Evolutionary conservation across 202 grass and related monocot species (phyloP).

Genomic region (Bolboschoenoplectus hybrid): DNA sequence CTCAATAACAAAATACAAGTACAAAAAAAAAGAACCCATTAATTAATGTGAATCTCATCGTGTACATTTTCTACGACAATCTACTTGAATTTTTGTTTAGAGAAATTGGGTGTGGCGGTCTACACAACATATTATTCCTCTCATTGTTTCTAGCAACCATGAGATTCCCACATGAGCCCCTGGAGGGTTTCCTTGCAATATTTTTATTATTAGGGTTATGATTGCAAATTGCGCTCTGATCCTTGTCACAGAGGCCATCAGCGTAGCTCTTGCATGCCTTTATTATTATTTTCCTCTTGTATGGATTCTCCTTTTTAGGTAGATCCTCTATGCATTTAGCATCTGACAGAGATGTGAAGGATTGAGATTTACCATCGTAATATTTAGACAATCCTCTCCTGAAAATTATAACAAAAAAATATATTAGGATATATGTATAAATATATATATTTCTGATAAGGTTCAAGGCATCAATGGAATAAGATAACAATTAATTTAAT

Average conservation of each 20-base stretch:
- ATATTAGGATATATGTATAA: not conserved
- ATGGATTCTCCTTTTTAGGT: slow-evolving; percentile 71
- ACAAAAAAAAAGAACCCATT: not conserved
- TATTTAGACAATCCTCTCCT: slow-evolving; percentile 89
- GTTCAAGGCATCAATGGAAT: not conserved
- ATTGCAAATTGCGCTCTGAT: slow-evolving; percentile 39
- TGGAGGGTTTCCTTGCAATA: slow-evolving; percentile 43
- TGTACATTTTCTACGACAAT: slow-evolving; percentile 51
- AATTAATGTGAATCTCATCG: not conserved
- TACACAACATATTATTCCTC: slow-evolving; percentile 54
- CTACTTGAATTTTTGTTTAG: slow-evolving; percentile 50
- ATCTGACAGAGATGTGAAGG: slow-evolving; percentile 65
- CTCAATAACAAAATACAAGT: not conserved
- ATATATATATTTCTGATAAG: slow-evolving; percentile 4
- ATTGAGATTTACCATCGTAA: slow-evolving; percentile 94
- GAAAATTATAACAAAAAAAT: slow-evolving; percentile 36
- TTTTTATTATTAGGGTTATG: slow-evolving; percentile 42
- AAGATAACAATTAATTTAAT: not conserved
- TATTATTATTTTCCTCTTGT: slow-evolving; percentile 46
- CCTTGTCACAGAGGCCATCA: slow-evolving; percentile 46
- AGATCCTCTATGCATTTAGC: slow-evolving; percentile 78
- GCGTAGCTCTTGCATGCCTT: slow-evolving; percentile 65
- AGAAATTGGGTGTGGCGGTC: slow-evolving; percentile 55
- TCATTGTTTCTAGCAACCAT: slow-evolving; percentile 47
- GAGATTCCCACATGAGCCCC: slow-evolving; percentile 66